A percentile compares a stretch with the other conserved stretches of the same genome.
Conservation (phyloP, 768 basidiomycete species). For the Naematelia encephala region DNA sequence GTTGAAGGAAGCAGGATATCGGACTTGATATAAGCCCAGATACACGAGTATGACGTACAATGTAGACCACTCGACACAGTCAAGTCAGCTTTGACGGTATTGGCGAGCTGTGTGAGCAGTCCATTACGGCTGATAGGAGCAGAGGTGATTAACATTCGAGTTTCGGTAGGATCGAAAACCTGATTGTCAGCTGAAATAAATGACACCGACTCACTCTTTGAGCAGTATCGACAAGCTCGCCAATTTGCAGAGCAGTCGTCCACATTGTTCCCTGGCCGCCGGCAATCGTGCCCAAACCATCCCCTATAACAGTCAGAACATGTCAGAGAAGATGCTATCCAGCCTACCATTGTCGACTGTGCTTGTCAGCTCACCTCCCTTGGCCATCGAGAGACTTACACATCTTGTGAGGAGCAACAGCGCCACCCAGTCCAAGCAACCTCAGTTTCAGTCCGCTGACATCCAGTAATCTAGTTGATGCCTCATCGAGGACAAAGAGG, state of each 20-base stretch:
- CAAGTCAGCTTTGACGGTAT: slow-evolving; percentile 88
- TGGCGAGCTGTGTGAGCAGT: slow-evolving; percentile 81
- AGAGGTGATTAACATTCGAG: slow-evolving; percentile 87
- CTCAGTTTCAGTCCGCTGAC: slow-evolving; percentile 90
- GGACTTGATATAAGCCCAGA: slow-evolving; percentile 55
- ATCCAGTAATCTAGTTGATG: slow-evolving; percentile 85
- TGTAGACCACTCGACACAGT: slow-evolving; percentile 92
- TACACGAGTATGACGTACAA: slow-evolving; percentile 51
- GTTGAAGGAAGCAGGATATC: slow-evolving; percentile 92
- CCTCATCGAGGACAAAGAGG: slow-evolving; percentile 88
- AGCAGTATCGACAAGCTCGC: slow-evolving; percentile 95
- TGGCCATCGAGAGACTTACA: slow-evolving; percentile 35
- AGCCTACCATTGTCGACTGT: slow-evolving; percentile 38
- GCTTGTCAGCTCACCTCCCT: slow-evolving; percentile 9
- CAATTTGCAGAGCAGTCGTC: slow-evolving; percentile 95
- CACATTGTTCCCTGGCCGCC: slow-evolving; percentile 98
- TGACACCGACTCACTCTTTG: slow-evolving; percentile 62
- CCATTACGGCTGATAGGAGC: slow-evolving; percentile 90
- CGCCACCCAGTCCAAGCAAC: slow-evolving; percentile 92
- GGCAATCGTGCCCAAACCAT: slow-evolving; percentile 92
- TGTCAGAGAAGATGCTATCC: slow-evolving; percentile 4
- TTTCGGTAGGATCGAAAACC: slow-evolving; percentile 81
- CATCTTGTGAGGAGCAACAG: slow-evolving; percentile 82
- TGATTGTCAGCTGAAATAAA: slow-evolving; percentile 18
- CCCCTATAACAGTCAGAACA: slow-evolving; percentile 52